These are phyloP conservation scores for Cladorrhinum sp. DNA, from an alignment of 2,329 filamentous ascomycete genomes.

Conservation along the genomic window DNA sequence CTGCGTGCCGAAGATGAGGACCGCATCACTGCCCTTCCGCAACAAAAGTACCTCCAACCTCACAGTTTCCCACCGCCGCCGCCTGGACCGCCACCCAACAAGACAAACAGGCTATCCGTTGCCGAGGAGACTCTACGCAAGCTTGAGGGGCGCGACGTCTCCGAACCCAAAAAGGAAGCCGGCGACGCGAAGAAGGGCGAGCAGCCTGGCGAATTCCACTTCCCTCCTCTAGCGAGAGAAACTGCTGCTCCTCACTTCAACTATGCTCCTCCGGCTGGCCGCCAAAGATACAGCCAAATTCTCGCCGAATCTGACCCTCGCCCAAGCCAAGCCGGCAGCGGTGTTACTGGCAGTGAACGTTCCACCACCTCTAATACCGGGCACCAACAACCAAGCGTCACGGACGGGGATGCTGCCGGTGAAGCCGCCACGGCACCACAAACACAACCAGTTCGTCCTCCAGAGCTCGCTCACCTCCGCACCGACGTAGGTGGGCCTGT, in stretches of 20 bases:
- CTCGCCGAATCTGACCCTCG: constrained; percentile 25
- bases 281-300: constrained; percentile 33
- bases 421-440: constrained; percentile 21
- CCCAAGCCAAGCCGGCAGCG: constrained; percentile 22
- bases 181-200: constrained; percentile 32
- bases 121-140: constrained; percentile 47
- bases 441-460: constrained; percentile 38
- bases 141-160: constrained; percentile 48
- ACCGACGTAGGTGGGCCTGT: constrained; percentile 37
- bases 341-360: constrained; percentile 4
- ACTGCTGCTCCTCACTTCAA: constrained; percentile 56
- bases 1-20: constrained; percentile 81
- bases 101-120: constrained; percentile 25
- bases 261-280: constrained; percentile 47
- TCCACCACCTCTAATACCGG: constrained; percentile 9
- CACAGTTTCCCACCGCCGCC: constrained; percentile 41
- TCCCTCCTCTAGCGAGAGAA: constrained; percentile 50
- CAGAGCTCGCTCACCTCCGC: constrained; percentile 58
- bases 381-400: constrained; percentile 10
- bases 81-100: constrained; percentile 27
- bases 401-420: constrained; percentile 9
- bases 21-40: constrained; percentile 75
- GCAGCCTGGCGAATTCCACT: constrained; percentile 51
- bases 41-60: constrained; percentile 60
- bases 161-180: constrained; percentile 38